Base-by-base conservation (phyloP, 305 asterid species). In the Stenogyne calaminthoides region DNA sequence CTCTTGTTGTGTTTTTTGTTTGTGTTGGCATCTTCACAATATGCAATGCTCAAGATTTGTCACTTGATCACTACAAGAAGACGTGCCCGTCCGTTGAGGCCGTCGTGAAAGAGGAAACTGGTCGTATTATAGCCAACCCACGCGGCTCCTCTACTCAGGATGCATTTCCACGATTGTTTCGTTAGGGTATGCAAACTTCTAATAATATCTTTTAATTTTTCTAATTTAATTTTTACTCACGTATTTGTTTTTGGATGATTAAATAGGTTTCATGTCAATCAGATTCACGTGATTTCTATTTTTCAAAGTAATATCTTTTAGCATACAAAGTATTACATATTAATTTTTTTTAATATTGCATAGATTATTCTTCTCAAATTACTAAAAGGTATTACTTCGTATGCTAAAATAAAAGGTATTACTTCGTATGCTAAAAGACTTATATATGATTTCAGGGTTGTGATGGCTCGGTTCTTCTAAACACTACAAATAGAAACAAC, bases 131-230 rank as follows among this genome's bases (percentile, higher is more conserved):
- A 5, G 42, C 82, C 90, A 1, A 74, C 84, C 54, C 88, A 85
- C 6, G 85, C 79, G 2, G 88, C 83, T 59, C 87, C 92, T 8
- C 68, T 87, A n/a, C 90, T 88, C 63, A 54, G 91, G 54, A 60
- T 85, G 86, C 93, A 88, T 34, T 88, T 88, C 73, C 93, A 88
- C 14, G 93, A 88, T 60, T 88, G 93, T 40, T 88, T 88, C 70
- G 86, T 88, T 71, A 77, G 86, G 82, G 89, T 88, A 68, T 15
- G 74, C 16, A 68, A n/a, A n/a, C n/a, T 15, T 16, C 0, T 63
- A 5, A 18, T n/a, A 2, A 9, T 39, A 1, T 51, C 55, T 18
- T 20, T 18, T 0, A 0, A 1, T 22, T 22, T 22, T 22, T 22
- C 2, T 22, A 1, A 22, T 2, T 1, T 22, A 22, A n/a, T n/a